A percentile compares a stretch with the other conserved stretches of the same genome.
Evolutionary conservation across 208 protist species (phyloP).

Genomic region (Wallacemonas rigidus): DNA sequence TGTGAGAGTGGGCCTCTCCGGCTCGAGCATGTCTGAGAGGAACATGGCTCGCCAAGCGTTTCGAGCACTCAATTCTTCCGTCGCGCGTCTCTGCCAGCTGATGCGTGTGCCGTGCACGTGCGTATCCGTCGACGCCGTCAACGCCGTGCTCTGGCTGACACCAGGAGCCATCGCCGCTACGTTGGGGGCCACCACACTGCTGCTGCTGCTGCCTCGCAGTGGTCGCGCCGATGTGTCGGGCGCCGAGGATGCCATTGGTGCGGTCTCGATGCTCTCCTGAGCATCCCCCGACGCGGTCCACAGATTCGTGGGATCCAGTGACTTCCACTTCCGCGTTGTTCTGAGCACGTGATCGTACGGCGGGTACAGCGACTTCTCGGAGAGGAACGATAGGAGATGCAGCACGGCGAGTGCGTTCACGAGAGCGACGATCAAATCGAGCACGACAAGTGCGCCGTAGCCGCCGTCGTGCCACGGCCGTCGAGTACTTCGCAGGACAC

Average conservation of each 20-base stretch:
- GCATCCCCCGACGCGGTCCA: neutral
- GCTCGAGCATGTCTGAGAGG: neutral
- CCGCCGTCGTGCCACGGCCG: constrained; percentile 46
- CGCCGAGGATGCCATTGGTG: neutral
- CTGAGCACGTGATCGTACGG: constrained; percentile 30
- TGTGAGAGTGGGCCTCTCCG: neutral
- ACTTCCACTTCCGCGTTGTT: neutral
- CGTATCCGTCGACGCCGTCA: neutral
- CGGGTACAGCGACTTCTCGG: constrained; percentile 53
- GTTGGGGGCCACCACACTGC: too few relatives aligned
- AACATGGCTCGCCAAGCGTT: neutral
- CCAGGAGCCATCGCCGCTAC: neutral
- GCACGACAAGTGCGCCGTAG: constrained; percentile 35
- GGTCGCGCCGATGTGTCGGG: neutral
- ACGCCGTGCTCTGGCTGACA: neutral
- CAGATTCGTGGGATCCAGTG: neutral
- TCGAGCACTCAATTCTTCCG: neutral
- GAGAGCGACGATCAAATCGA: constrained; percentile 43
- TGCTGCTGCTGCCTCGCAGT: too few relatives aligned
- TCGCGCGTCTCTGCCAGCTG: constrained; percentile 8
- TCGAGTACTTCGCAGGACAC: neutral
- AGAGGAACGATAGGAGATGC: constrained; percentile 39
- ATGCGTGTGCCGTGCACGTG: neutral
- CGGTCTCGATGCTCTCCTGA: too few relatives aligned
- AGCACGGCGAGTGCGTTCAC: constrained; percentile 35